Conservation (phyloP, 2,329 filamentous ascomycete species). For the Pyrenochaeta sp. region DNA sequence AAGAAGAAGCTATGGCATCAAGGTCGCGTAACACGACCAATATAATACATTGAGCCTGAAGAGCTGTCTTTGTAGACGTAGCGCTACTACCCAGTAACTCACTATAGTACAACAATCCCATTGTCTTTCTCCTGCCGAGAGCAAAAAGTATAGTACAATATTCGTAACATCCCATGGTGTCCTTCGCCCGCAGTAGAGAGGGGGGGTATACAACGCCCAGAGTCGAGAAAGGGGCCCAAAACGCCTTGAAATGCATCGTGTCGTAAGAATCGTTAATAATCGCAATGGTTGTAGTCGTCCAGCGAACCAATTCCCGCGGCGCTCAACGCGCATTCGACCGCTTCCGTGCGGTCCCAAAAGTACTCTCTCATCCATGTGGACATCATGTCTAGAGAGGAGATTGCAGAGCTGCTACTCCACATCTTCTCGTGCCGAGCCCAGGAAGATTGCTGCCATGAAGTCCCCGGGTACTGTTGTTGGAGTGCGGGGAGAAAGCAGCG, state of each 20-base stretch:
- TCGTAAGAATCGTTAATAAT: slow-evolving; percentile 20
- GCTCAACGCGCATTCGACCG: slow-evolving; percentile 38
- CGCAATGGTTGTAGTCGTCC: slow-evolving; percentile 33
- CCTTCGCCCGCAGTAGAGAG: not conserved
- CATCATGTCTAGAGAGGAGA: slow-evolving; percentile 45
- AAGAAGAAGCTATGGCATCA: not conserved
- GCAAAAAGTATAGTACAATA: slow-evolving; percentile 7
- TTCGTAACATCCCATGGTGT: not conserved
- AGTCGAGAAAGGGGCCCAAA: slow-evolving; percentile 5
- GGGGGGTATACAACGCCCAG: slow-evolving; percentile 2
- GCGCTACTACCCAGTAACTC: slow-evolving; percentile 9
- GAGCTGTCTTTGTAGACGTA: slow-evolving; percentile 12
- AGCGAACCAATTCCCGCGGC: slow-evolving; percentile 39
- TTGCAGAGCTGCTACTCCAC: slow-evolving; percentile 45
- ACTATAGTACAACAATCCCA: not conserved
- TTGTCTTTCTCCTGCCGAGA: not conserved
- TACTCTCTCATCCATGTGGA: slow-evolving; percentile 47
- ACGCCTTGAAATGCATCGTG: not conserved
- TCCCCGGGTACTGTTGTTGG: slow-evolving; percentile 39
- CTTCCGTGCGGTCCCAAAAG: slow-evolving; percentile 47
- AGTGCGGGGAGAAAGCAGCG: slow-evolving; percentile 34
- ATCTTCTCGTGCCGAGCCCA: slow-evolving; percentile 43
- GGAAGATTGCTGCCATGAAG: slow-evolving; percentile 36
- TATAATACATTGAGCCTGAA: slow-evolving; percentile 12
- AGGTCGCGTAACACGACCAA: not conserved